Base-by-base conservation (phyloP, 192 early-diverging fungal genomes). In the Lunasporangiospora selenospora region DNA sequence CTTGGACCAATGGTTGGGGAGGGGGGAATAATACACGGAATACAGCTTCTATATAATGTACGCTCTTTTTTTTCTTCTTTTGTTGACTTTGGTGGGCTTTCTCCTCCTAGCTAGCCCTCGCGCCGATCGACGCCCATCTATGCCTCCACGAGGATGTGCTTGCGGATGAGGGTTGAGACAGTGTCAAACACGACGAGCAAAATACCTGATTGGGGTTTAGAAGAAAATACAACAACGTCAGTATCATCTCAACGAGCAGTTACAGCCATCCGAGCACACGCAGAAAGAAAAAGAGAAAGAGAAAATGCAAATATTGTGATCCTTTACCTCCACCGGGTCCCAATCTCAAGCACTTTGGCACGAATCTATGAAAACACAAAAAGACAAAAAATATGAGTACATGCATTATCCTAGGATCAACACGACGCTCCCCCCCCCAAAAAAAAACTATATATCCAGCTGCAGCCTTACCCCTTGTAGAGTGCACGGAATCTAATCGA, bases 341-440 rank as follows among this genome's bases (percentile, higher is more conserved):
- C 32, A 98, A 80, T 78, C 96, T 85, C 55, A 98, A 85, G 32
- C 97, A 94, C 80, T 98, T 98, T 31, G 96, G 94, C 30, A 93
- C 80, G 62, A 97, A 80, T 26, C 45, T 47, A 47, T 47, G 23
- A 47, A 26, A 47, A 27, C 12, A 5, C 24, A 47, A 46, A 27
- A 26, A 19, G 15, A 19, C 1, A 29, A 2, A 47, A 13, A 0
- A 15, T 29, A 27, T 1, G 45, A 3, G 19, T 0, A 26, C 10
- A n/a, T 13, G 18, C 21, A 13, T 30, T 47, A 8, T 21, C 1
- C 6, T 29, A 2, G 21, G 23, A 16, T 47, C 12, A 29, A 1
- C 29, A n/a, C n/a, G n/a, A n/a, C n/a, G n/a, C n/a, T n/a, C n/a
- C n/a, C n/a, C n/a, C n/a, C n/a, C n/a, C n/a, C n/a, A n/a, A n/a